Conservation (phyloP, 2,329 filamentous ascomycete genomes). For the Exophiala sp. region DNA sequence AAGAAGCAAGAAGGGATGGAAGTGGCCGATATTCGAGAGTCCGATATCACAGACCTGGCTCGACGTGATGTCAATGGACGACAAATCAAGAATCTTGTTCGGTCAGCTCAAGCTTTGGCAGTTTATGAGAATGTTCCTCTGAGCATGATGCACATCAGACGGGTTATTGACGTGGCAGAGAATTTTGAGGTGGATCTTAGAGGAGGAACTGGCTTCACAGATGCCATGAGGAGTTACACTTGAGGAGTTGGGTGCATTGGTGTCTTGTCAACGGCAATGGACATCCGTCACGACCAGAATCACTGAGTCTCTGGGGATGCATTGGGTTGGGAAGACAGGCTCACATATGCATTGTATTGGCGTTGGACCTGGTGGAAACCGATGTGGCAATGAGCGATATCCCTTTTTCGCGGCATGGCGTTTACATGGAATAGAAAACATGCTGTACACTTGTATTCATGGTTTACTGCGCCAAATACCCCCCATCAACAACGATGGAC, state of each 20-base stretch:
- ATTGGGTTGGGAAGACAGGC: too few relatives aligned
- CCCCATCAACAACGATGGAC: slow-evolving; percentile 45
- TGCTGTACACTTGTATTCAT: background rate
- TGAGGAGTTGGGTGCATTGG: background rate
- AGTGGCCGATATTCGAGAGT: slow-evolving; percentile 44
- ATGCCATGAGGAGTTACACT: slow-evolving; percentile 68
- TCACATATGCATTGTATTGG: too few relatives aligned
- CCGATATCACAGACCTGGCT: background rate
- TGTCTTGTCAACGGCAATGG: too few relatives aligned
- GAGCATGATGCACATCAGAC: slow-evolving; percentile 73
- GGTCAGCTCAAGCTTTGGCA: slow-evolving; percentile 77
- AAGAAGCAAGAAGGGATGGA: slow-evolving; percentile 60
- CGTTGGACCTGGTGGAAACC: too few relatives aligned
- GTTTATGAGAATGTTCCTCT: slow-evolving; percentile 69
- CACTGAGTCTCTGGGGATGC: too few relatives aligned
- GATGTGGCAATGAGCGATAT: too few relatives aligned
- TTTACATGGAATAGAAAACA: too few relatives aligned
- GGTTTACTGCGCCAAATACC: slow-evolving; percentile 33
- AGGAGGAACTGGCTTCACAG: slow-evolving; percentile 73
- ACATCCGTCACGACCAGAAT: too few relatives aligned
- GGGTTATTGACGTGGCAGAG: slow-evolving; percentile 79
- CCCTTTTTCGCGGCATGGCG: too few relatives aligned
- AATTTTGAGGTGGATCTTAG: slow-evolving; percentile 80
- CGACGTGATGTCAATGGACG: background rate
- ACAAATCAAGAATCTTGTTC: slow-evolving; percentile 27